Base-by-base conservation (phyloP, 225 moss, liverwort and hornwort genomes). In the Physcomitrellopsis africana region DNA sequence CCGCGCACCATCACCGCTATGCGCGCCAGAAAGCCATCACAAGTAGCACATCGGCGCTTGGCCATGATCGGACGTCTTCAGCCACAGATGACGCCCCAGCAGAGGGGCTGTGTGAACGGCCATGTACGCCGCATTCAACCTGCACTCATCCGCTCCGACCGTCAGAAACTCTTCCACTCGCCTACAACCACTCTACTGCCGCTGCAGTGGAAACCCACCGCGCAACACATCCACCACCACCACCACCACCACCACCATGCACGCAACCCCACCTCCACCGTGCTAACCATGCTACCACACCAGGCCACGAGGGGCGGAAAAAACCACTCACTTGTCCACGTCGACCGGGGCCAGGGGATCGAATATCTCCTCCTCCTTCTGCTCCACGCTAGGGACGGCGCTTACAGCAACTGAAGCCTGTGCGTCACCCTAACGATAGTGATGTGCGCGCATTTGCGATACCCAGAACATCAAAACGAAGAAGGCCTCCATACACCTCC, bases 281-380 rank as follows among this genome's bases (percentile, higher is more conserved):
- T 29, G 29, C 16, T 26, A 59, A 27, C 52, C 27, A 45, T 11
- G 12, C 17, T 0, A 51, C 19, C 13, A 22, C 9, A 47, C 6
- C 9, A 15, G 22, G 29, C n/a, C 27, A 3, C 46, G 5, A 37
- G 2, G 32, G 32, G 32, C 32, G 32, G 32, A 37, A 37, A 37
- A 37, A 2, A 37, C 32, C 32, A 91, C 94, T 92, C 82, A 99
- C 97, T 99, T 99, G 89, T 93, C 94, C 55, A 99, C 91, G 57
- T 94, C 97, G 76, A 94, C 89, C 82, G 91, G 90, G 72, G 93
- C 97, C 76, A 99, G 85, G 23, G 94, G 94, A 87, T 99, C 97
- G 79, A 99, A 94, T 41, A 89, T 80, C 83, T 99, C 97, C 88
- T 97, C 97, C 91, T 99, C 97, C 92, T 94, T 99, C 32, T 93